Percentiles rank a stretch among this genome's conserved stretches.
These are phyloP conservation scores for Alternaria consortialis DNA, from an alignment of 2,329 filamentous ascomycete genomes.

Conservation along the genomic window DNA sequence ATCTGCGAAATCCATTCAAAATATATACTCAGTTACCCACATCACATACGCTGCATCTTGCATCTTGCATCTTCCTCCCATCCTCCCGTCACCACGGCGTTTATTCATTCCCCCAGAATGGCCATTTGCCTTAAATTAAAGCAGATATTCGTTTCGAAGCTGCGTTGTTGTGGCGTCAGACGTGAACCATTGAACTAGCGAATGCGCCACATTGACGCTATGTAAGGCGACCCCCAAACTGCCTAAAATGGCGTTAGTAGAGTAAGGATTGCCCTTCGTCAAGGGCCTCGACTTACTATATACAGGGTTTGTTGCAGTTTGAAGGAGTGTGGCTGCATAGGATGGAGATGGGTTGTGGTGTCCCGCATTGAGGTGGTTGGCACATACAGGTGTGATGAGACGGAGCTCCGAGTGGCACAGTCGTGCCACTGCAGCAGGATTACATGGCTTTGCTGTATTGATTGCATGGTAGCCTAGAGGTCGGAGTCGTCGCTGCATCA, in stretches of 20 bases:
- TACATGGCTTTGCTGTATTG: background rate
- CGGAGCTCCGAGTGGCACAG: background rate
- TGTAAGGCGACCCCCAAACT: background rate
- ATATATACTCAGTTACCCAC: background rate
- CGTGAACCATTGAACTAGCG: background rate
- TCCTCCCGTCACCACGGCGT: background rate
- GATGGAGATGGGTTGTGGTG: background rate
- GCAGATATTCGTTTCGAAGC: background rate
- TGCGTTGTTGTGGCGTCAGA: background rate
- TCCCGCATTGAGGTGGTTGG: background rate
- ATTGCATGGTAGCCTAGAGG: background rate
- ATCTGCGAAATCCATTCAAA: background rate
- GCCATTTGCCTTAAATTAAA: background rate
- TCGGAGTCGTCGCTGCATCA: background rate
- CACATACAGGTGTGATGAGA: background rate
- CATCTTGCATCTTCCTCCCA: background rate
- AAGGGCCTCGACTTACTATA: background rate
- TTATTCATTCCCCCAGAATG: background rate
- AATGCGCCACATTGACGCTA: background rate
- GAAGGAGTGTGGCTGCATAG: background rate
- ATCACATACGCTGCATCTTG: background rate
- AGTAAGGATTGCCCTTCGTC: background rate
- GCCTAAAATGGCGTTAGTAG: background rate
- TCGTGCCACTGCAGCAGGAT: conserved; percentile 1
- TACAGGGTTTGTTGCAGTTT: background rate